These are phyloP conservation scores for Mycena alexandri DNA, from an alignment of 768 basidiomycete species.

Conservation along the genomic window DNA sequence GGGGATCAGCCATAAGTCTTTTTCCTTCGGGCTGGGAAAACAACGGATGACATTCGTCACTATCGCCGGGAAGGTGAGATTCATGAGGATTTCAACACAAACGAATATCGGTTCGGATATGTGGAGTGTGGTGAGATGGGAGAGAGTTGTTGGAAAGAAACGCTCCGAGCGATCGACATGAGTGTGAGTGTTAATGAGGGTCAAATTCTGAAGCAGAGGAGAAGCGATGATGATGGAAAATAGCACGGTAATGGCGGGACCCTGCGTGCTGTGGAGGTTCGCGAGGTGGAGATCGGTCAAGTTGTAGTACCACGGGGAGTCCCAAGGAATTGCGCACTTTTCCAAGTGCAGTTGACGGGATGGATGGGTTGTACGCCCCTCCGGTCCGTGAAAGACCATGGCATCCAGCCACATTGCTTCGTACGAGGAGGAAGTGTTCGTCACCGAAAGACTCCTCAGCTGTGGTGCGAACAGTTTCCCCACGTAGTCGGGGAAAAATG, in stretches of 20 bases:
- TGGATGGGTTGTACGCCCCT: neutral
- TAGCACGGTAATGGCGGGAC: conserved; percentile 21
- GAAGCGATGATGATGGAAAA: conserved; percentile 17
- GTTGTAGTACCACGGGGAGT: conserved; percentile 32
- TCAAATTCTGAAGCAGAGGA: conserved; percentile 27
- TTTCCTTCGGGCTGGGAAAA: neutral
- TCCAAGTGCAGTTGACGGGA: conserved; percentile 23
- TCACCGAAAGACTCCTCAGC: conserved; percentile 12
- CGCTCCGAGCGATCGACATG: neutral
- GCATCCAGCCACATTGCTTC: conserved; percentile 22
- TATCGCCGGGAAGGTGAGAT: conserved; percentile 11
- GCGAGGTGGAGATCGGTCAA: conserved; percentile 32
- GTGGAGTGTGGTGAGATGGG: neutral
- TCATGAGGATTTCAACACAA: conserved; percentile 6
- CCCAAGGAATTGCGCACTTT: conserved; percentile 34
- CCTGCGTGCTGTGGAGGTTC: conserved; percentile 7
- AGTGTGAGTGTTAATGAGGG: conserved; percentile 9
- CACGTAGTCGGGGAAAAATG: conserved; percentile 3
- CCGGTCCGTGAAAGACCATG: conserved; percentile 12
- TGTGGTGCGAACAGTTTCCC: neutral
- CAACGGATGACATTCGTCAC: neutral
- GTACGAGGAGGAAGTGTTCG: neutral
- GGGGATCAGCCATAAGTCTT: neutral
- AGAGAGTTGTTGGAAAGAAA: conserved; percentile 9
- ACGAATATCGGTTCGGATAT: neutral